These are phyloP conservation scores for Trypanosoma congolense DNA, from an alignment of 208 protist genomes.

Conservation along the genomic window DNA sequence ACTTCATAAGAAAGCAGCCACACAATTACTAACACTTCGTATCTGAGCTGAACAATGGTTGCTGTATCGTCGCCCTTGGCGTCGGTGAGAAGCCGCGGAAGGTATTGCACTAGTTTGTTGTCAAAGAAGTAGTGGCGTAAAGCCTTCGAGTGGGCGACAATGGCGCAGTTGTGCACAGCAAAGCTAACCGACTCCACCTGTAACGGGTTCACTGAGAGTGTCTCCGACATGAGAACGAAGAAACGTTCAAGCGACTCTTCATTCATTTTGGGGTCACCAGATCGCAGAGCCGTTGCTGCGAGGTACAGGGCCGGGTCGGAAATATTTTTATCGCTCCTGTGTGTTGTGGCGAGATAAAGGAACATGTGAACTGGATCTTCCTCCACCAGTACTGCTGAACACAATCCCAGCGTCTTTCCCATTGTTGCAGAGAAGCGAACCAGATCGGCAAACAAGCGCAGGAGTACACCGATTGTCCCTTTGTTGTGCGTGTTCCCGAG, in stretches of 20 bases:
- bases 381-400: slow-evolving; percentile 33
- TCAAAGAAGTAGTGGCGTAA: slow-evolving; percentile 72
- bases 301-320: slow-evolving; percentile 74
- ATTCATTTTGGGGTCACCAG: slow-evolving; percentile 44
- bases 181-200: slow-evolving; percentile 62
- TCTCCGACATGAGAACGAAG: slow-evolving; percentile 43
- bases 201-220: slow-evolving; percentile 53
- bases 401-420: slow-evolving; percentile 45
- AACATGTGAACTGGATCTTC: slow-evolving; percentile 43
- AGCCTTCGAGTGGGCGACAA: slow-evolving; percentile 68
- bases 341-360: slow-evolving; percentile 34
- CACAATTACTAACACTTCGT: slow-evolving; percentile 68
- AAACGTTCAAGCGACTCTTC: slow-evolving; percentile 49
- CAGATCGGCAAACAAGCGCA: slow-evolving; percentile 81
- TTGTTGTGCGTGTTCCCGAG: slow-evolving; percentile 34
- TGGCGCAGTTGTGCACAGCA: slow-evolving; percentile 69
- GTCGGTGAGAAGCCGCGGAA: slow-evolving; percentile 80
- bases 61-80: slow-evolving; percentile 73
- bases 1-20: slow-evolving; percentile 88
- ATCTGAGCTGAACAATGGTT: slow-evolving; percentile 80
- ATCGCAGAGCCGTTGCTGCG: slow-evolving; percentile 59
- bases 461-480: slow-evolving; percentile 52
- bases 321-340: slow-evolving; percentile 46
- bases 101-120: slow-evolving; percentile 44
- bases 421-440: slow-evolving; percentile 36